A percentile compares a stretch with the other conserved stretches of the same genome.
Conservation (phyloP, 331 rosid species). For the Rosa hybrid region DNA sequence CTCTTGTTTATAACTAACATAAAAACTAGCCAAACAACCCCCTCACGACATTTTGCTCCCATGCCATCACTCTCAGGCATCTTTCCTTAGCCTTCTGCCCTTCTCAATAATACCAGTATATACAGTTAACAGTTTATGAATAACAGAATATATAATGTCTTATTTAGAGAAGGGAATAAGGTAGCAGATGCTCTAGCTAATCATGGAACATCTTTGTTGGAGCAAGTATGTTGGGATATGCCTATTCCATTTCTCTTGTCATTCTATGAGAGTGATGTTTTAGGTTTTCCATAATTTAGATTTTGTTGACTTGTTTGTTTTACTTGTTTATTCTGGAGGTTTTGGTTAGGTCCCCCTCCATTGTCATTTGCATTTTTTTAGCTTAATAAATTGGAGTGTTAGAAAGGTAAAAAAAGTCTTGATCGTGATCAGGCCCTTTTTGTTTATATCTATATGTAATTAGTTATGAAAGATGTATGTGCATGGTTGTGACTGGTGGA, state of each 20-base stretch:
- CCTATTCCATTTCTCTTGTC: no score
- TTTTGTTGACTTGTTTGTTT: no score
- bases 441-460: not conserved
- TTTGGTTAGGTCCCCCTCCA: no score
- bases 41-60: not conserved
- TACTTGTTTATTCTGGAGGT: no score
- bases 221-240: no score
- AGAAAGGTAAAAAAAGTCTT: not conserved
- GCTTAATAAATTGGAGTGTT: no score
- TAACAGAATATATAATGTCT: not conserved
- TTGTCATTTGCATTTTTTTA: no score
- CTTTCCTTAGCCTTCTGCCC: not conserved
- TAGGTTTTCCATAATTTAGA: no score
- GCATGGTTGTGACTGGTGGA: not conserved
- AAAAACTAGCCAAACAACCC: not conserved
- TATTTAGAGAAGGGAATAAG: no score
- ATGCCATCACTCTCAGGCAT: not conserved
- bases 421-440: not conserved
- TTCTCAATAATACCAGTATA: not conserved
- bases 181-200: no score
- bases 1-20: not conserved
- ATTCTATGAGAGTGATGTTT: no score
- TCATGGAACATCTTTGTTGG: no score
- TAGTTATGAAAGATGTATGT: not conserved
- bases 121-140: not conserved